Evolutionary conservation across 1,284 basidiomycete genomes (phyloP).

Genomic region (Boletus sp.): DNA sequence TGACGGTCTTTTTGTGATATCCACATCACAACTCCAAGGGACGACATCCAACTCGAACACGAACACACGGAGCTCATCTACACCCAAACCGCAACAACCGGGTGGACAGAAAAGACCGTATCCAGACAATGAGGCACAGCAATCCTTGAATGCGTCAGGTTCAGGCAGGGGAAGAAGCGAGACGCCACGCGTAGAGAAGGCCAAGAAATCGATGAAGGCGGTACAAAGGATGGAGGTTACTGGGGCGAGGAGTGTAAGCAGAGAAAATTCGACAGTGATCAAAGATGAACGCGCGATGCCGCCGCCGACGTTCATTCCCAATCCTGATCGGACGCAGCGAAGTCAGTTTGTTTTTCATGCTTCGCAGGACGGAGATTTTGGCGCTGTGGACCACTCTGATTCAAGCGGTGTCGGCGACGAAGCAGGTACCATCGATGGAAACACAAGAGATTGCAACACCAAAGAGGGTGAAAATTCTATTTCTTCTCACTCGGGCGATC

Average conservation of each 20-base stretch:
- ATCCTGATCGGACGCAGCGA: slow-evolving; percentile 10
- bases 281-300: slow-evolving; percentile 29
- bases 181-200: slow-evolving; percentile 35
- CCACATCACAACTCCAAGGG: slow-evolving; percentile 61
- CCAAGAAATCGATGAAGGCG: slow-evolving; percentile 58
- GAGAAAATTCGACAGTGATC: slow-evolving; percentile 13
- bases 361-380: slow-evolving; percentile 22
- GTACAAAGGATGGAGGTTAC: slow-evolving; percentile 48
- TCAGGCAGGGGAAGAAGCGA: slow-evolving; percentile 30
- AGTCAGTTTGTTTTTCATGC: slow-evolving; percentile 10
- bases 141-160: slow-evolving; percentile 31
- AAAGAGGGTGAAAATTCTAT: not conserved
- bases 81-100: slow-evolving; percentile 24
- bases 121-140: slow-evolving; percentile 25
- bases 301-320: slow-evolving; percentile 27
- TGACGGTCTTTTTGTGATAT: slow-evolving; percentile 69
- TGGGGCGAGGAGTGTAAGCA: slow-evolving; percentile 16
- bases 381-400: slow-evolving; percentile 10
- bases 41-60: slow-evolving; percentile 25
- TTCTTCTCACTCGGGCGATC: slow-evolving; percentile 5
- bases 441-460: not conserved
- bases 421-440: not conserved
- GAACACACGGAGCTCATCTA: slow-evolving; percentile 19
- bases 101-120: slow-evolving; percentile 42
- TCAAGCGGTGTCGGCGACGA: not conserved